Evolutionary conservation across 208 protist species (phyloP), one percentile per base, ranked within the genome.

Genomic region (Trypanosoma cruzi): DNA sequence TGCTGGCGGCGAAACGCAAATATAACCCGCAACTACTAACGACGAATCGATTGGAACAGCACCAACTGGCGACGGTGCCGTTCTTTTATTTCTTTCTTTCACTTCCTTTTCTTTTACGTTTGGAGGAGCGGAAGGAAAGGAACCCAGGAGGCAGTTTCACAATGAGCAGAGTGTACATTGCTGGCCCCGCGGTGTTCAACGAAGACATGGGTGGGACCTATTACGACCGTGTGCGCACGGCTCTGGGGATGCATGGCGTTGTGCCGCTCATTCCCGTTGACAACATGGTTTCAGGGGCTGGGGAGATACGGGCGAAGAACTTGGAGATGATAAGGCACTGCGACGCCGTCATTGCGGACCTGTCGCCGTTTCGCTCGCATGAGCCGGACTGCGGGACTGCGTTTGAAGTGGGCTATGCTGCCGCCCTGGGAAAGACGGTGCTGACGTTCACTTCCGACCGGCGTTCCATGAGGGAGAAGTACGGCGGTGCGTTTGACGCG

Each of bases 351-450:
- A 94, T 94, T 65, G 89, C 89, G 13, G 86, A 94, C 57, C 75
- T 94, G 1, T 94, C 89, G 4, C 89, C 89, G 2, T 94, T 94
- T 50, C 86, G 86, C 36, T 91, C 85, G 0, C 69, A 85, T 22
- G 89, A 94, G 60, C 82, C 89, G 3, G 89, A 94, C 57, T 83
- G 77, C 42, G 89, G 89, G 48, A 94, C 89, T 0, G 81, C 89
- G 16, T 94, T 94, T 52, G 85, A 94, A 65, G 79, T 94, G n/a
- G 89, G 89, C 70, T 94, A 92, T 65, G 89, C 80, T 2, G 78
- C 78, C 1, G 89, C 89, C 0, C 73, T 88, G n/a, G 81, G 79
- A 0, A 94, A 94, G 70, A 62, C 69, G 29, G 60, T 94, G 18
- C 24, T 92, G 14, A 83, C 79, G 11, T 94, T 88, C 63, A 81